Evolutionary conservation across 371 early-diverging fungal genomes (phyloP).

Genomic region (Syncephalastrum racemosum): DNA sequence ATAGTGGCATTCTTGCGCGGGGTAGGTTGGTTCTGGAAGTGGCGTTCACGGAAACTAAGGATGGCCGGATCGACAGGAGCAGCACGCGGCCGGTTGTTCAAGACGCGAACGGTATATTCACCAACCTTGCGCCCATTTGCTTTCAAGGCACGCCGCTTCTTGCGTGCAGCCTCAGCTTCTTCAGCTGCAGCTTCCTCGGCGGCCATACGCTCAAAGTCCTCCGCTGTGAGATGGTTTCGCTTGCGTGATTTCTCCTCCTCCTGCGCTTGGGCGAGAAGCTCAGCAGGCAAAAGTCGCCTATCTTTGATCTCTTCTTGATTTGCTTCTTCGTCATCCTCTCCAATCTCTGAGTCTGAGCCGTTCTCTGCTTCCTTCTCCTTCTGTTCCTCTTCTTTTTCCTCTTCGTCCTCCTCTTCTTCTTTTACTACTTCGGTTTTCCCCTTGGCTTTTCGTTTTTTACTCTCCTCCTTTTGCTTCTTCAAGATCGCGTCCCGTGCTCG

Average conservation of each 20-base stretch:
- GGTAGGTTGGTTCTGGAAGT: slow-evolving; percentile 23
- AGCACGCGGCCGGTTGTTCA: slow-evolving; percentile 42
- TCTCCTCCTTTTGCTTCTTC: slow-evolving; percentile 48
- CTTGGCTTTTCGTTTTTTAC: slow-evolving; percentile 29
- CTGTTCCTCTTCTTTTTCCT: slow-evolving; percentile 21
- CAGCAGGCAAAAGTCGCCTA: slow-evolving; percentile 26
- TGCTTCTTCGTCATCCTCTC: slow-evolving; percentile 13
- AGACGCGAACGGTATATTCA: slow-evolving; percentile 51
- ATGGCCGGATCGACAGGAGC: slow-evolving; percentile 27
- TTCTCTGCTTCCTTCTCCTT: too few species aligned
- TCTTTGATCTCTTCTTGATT: slow-evolving; percentile 10
- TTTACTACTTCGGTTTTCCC: slow-evolving; percentile 6
- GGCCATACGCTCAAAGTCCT: slow-evolving; percentile 48
- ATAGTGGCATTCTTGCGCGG: slow-evolving; percentile 43
- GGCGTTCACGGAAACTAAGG: slow-evolving; percentile 23
- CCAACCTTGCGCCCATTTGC: slow-evolving; percentile 31
- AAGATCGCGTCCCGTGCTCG: slow-evolving; percentile 41
- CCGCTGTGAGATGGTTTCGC: slow-evolving; percentile 40
- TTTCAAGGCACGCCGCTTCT: slow-evolving; percentile 22
- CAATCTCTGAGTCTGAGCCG: too few species aligned
- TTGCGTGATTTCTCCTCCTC: slow-evolving; percentile 42
- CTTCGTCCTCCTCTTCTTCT: slow-evolving; percentile 17
- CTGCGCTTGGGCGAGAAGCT: slow-evolving; percentile 34
- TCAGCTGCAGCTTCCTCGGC: slow-evolving; percentile 47
- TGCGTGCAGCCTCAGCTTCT: slow-evolving; percentile 20